phyloP scores from a whole-genome alignment of 2,329 filamentous ascomycete species.

The Harringtonia aguacate region DNA sequence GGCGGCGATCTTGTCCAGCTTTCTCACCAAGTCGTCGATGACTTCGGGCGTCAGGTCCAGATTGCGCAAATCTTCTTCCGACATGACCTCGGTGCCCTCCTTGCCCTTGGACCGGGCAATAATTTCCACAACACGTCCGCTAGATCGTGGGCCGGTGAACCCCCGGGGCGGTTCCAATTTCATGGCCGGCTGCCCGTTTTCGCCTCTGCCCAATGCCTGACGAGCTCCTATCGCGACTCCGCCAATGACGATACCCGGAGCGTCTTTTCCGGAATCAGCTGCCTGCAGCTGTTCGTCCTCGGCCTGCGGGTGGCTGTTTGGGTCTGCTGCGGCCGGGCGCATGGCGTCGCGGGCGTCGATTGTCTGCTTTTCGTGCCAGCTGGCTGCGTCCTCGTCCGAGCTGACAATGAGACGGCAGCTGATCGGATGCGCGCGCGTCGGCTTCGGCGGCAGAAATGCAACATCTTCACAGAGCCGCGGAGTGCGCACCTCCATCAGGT shows the following conservation, averaged over 20 bases:
- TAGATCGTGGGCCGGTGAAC: slow-evolving; percentile 17
- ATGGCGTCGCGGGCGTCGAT: slow-evolving; percentile 27
- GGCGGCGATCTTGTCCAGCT: slow-evolving; percentile 58
- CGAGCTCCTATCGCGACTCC: slow-evolving; percentile 43
- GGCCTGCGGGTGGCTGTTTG: slow-evolving; percentile 14
- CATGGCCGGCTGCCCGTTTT: slow-evolving; percentile 34
- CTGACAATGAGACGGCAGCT: slow-evolving; percentile 61
- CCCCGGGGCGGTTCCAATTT: slow-evolving; percentile 34
- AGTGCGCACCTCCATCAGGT: slow-evolving; percentile 88
- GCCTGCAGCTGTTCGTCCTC: slow-evolving; percentile 13
- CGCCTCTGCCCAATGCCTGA: slow-evolving; percentile 34
- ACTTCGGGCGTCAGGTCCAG: slow-evolving; percentile 55
- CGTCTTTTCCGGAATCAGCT: slow-evolving; percentile 9
- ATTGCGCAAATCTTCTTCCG: slow-evolving; percentile 56
- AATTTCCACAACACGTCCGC: slow-evolving; percentile 25
- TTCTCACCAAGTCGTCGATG: slow-evolving; percentile 57
- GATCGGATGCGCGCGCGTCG: slow-evolving; percentile 66
- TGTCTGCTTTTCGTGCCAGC: slow-evolving; percentile 25
- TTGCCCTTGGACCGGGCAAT: slow-evolving; percentile 36
- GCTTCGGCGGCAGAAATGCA: slow-evolving; percentile 72
- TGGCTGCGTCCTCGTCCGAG: slow-evolving; percentile 34
- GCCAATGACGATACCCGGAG: slow-evolving; percentile 31
- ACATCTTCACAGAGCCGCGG: slow-evolving; percentile 79
- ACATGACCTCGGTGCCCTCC: slow-evolving; percentile 50
- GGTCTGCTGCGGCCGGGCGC: slow-evolving; percentile 9